Conservation (phyloP, 2,329 filamentous ascomycete genomes). For the Colletotrichum kahawae region DNA sequence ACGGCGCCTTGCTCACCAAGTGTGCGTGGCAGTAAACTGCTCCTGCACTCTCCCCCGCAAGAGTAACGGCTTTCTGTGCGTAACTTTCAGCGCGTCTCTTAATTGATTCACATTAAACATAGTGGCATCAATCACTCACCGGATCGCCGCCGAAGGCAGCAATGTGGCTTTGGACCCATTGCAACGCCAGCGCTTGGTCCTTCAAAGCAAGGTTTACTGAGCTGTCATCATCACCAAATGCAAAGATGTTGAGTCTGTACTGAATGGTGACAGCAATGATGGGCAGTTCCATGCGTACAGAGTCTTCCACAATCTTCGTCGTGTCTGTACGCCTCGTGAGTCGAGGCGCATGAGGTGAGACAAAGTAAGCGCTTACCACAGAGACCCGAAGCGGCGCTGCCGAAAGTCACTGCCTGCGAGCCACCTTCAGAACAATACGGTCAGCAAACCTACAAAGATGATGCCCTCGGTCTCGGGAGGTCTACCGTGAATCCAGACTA, state of each 20-base stretch:
- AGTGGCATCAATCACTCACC: neutral
- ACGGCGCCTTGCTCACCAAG: constrained; percentile 33
- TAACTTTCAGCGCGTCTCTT: neutral
- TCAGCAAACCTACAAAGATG: neutral
- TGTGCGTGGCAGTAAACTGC: constrained; percentile 50
- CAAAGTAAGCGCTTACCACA: constrained; percentile 37
- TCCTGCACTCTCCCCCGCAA: constrained; percentile 51
- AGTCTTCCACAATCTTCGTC: constrained; percentile 38
- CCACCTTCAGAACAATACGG: constrained; percentile 31
- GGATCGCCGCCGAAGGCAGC: constrained; percentile 32
- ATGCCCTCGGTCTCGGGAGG: neutral
- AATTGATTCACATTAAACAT: neutral
- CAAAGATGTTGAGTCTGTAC: constrained; percentile 36
- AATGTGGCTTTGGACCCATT: constrained; percentile 32
- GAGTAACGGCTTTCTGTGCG: constrained; percentile 39
- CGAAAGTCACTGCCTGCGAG: constrained; percentile 49
- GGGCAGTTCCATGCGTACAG: constrained; percentile 28
- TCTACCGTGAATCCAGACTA: constrained; percentile 50
- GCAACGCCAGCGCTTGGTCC: constrained; percentile 37
- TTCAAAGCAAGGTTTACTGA: constrained; percentile 38
- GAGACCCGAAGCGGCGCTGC: constrained; percentile 42
- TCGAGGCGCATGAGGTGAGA: neutral
- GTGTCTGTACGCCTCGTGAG: constrained; percentile 32
- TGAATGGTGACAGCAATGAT: constrained; percentile 25
- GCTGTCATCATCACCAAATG: constrained; percentile 44